These are phyloP conservation scores for Pinus tabuliformis DNA, from an alignment of 75 land plant genomes.

Conservation along the genomic window DNA sequence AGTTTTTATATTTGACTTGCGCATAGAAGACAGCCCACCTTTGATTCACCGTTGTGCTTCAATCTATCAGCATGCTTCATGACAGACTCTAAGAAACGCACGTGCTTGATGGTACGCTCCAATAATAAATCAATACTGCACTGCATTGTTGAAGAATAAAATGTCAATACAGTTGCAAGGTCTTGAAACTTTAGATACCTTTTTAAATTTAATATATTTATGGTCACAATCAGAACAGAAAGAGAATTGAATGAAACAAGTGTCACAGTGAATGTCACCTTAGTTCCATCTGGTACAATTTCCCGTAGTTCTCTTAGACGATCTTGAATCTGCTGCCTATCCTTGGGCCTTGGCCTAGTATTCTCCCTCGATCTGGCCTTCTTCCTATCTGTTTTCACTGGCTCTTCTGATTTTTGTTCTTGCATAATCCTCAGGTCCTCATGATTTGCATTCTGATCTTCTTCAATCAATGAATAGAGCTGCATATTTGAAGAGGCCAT, in stretches of 20 bases:
- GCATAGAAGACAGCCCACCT: slow-evolving; percentile 1
- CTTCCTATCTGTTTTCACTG: slow-evolving; percentile 31
- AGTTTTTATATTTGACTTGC: neutral
- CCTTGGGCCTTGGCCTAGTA: slow-evolving; percentile 76
- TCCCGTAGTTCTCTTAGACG: slow-evolving; percentile 68
- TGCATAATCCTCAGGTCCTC: slow-evolving; percentile 6
- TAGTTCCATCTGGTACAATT: slow-evolving; percentile 73
- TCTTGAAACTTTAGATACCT: neutral
- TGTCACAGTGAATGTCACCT: slow-evolving; percentile 30
- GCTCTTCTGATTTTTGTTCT: slow-evolving; percentile 31
- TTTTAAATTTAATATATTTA: neutral
- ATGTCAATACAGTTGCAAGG: neutral
- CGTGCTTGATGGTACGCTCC: slow-evolving; percentile 25
- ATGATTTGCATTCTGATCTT: slow-evolving; percentile 29
- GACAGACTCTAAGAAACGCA: slow-evolving; percentile 18
- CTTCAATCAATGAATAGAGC: slow-evolving; percentile 35
- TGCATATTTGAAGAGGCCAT: slow-evolving; percentile 20
- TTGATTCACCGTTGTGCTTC: neutral
- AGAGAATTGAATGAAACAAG: neutral
- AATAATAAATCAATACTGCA: slow-evolving; percentile 30
- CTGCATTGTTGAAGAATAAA: slow-evolving; percentile 7
- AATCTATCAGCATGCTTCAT: slow-evolving; percentile 16
- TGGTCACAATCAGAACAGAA: neutral
- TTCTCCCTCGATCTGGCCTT: slow-evolving; percentile 70
- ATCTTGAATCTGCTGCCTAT: slow-evolving; percentile 83